These are phyloP conservation scores for sorghum (Sorghum bicolor) DNA, from an alignment of 176 grass and related monocot genomes.

Conservation along the genomic window DNA sequence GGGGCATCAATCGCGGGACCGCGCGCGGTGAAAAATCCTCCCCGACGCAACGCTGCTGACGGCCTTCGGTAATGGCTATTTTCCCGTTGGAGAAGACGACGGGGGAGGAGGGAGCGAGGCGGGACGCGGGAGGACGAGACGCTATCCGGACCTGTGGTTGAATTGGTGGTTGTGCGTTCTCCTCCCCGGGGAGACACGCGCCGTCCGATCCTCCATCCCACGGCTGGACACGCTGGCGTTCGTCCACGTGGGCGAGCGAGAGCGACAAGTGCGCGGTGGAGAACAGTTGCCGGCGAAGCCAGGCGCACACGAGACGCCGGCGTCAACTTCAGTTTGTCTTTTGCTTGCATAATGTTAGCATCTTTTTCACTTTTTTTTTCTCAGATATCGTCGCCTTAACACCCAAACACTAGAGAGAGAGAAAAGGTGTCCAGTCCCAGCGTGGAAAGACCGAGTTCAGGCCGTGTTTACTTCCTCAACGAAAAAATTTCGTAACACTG, in stretches of 20 bases:
- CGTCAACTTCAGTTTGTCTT: too few relatives aligned
- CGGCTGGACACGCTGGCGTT: neutral
- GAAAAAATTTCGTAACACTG: too few relatives aligned
- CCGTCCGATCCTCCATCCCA: neutral
- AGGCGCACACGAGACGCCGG: too few relatives aligned
- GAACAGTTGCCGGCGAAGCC: neutral
- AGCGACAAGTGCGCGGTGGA: neutral
- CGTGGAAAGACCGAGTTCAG: too few relatives aligned
- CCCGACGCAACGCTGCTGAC: neutral
- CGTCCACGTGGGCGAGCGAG: neutral
- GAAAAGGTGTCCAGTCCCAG: too few relatives aligned
- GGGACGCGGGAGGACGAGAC: neutral
- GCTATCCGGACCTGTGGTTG: conserved; percentile 35
- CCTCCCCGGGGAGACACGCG: fast-evolving
- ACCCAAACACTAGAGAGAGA: too few relatives aligned
- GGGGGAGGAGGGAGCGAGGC: conserved; percentile 5
- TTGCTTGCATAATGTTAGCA: too few relatives aligned
- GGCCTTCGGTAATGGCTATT: conserved; percentile 12
- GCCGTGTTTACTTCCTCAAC: too few relatives aligned
- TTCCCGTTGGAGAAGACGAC: neutral
- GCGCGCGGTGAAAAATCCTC: neutral
- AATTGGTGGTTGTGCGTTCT: conserved; percentile 29
- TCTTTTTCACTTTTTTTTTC: too few relatives aligned
- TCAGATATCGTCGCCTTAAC: too few relatives aligned
- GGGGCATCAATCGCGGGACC: conserved; percentile 38